Evolutionary conservation across 1,284 basidiomycete genomes (phyloP).

Genomic region (Mycena citricolor): DNA sequence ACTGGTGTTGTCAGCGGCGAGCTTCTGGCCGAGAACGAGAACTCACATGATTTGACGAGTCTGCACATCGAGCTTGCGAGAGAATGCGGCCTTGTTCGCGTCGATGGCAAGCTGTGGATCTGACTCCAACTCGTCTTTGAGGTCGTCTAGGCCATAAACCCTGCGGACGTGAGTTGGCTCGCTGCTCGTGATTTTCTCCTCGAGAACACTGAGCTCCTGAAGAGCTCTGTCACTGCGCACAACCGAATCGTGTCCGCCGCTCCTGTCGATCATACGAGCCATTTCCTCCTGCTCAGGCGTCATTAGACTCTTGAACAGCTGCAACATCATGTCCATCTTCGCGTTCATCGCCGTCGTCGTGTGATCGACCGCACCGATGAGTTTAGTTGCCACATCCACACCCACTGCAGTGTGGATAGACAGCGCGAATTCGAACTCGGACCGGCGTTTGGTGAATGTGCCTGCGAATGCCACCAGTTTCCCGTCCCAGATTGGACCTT

Average conservation of each 20-base stretch:
- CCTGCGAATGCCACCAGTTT: constrained; percentile 14
- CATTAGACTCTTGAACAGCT: constrained; percentile 16
- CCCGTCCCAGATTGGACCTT: constrained; percentile 19
- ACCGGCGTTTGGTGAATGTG: constrained; percentile 14
- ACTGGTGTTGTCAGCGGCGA: too few relatives aligned
- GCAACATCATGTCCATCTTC: constrained; percentile 24
- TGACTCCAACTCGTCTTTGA: constrained; percentile 15
- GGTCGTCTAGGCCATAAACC: constrained; percentile 12
- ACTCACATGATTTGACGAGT: constrained; percentile 19
- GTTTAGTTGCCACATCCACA: constrained; percentile 10
- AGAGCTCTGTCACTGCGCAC: constrained; percentile 16
- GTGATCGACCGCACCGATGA: constrained; percentile 7
- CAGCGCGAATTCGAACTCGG: constrained; percentile 18
- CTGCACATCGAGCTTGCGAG: constrained; percentile 19
- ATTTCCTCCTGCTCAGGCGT: constrained; percentile 19
- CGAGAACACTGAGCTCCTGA: constrained; percentile 19
- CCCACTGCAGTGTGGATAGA: constrained; percentile 18
- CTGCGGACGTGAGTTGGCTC: constrained; percentile 1
- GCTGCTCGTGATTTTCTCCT: constrained; percentile 7
- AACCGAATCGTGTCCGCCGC: constrained; percentile 8
- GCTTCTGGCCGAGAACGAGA: too few relatives aligned
- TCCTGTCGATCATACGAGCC: constrained; percentile 9
- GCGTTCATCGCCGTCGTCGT: constrained; percentile 14
- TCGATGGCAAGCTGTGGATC: constrained; percentile 13
- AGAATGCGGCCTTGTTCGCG: constrained; percentile 11